phyloP scores from a whole-genome alignment of 441 rosid genomes.

The Gossypium davidsonii region DNA sequence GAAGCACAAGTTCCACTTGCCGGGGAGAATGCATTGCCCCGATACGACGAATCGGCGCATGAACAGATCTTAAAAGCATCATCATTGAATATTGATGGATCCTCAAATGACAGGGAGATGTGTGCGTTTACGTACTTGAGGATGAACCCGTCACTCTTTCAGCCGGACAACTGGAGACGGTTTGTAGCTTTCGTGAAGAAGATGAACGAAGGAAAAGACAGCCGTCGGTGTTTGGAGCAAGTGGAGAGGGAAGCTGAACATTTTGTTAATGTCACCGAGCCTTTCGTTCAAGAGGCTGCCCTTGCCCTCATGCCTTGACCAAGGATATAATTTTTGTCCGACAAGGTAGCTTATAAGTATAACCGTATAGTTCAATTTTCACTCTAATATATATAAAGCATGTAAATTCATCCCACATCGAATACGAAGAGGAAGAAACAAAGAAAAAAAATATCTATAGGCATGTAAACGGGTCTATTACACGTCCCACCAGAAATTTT shows the following conservation, averaged over 20 bases:
- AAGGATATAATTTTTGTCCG: background rate
- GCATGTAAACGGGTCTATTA: background rate
- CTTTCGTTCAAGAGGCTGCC: conserved; percentile 70
- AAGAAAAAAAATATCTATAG: background rate
- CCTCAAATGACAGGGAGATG: conserved; percentile 48
- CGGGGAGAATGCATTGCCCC: conserved; percentile 81
- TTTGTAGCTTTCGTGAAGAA: conserved; percentile 85
- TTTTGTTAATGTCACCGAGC: conserved; percentile 60
- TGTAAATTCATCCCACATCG: background rate
- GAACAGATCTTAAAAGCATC: conserved; percentile 71
- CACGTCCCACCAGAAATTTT: too few species aligned
- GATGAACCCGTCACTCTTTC: conserved; percentile 73
- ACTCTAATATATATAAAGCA: background rate
- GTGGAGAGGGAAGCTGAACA: conserved; percentile 83
- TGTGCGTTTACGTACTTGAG: conserved; percentile 88
- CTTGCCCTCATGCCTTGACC: conserved; percentile 51
- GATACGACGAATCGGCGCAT: conserved; percentile 64
- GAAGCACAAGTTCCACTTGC: conserved; percentile 71
- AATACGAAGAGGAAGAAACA: too few species aligned
- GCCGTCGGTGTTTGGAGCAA: conserved; percentile 53
- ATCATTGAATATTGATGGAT: conserved; percentile 38
- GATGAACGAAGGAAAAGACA: conserved; percentile 72
- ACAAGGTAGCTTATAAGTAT: background rate
- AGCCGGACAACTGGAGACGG: conserved; percentile 69
- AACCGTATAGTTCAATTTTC: background rate